These are phyloP conservation scores for Euptelea pleiosperma DNA, from an alignment of 164 flowering plant species.

Conservation along the genomic window DNA sequence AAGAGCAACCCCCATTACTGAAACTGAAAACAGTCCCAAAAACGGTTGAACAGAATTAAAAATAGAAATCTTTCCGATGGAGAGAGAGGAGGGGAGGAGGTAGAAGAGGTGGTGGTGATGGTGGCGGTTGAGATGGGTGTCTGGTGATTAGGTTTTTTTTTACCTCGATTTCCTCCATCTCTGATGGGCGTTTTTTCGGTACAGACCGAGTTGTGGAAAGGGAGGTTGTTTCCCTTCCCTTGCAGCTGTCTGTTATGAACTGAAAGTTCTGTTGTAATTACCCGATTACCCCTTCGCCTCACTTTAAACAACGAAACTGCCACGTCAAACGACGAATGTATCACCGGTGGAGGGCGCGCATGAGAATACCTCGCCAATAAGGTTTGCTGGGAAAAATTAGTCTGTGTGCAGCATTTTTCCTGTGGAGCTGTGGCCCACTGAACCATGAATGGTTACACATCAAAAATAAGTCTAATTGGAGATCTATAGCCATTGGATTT, in stretches of 20 bases:
- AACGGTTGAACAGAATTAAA: neutral
- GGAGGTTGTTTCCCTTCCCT: constrained; percentile 13
- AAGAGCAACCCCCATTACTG: neutral
- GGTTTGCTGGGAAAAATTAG: neutral
- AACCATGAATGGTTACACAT: neutral
- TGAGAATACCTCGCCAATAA: neutral
- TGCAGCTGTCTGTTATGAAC: constrained; percentile 66
- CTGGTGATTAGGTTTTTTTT: neutral
- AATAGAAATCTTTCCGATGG: neutral
- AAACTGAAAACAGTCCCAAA: constrained; percentile 9
- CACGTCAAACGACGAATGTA: constrained; percentile 6
- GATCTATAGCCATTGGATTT: too few species aligned
- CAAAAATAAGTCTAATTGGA: too few species aligned
- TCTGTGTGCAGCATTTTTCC: neutral
- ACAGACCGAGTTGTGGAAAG: constrained; percentile 16
- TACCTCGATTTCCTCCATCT: constrained; percentile 49
- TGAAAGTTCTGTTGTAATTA: constrained; percentile 30
- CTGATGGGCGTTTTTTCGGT: neutral
- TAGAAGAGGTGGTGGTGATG: neutral
- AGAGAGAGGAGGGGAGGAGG: neutral
- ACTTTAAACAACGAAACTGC: constrained; percentile 18
- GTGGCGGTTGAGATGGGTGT: constrained; percentile 1
- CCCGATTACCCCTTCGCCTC: constrained; percentile 18
- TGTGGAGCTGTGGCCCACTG: too few species aligned
- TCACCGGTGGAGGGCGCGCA: neutral